These are phyloP conservation scores for Rhododendron vialii DNA, from an alignment of 148 eudicot species.

Conservation along the genomic window DNA sequence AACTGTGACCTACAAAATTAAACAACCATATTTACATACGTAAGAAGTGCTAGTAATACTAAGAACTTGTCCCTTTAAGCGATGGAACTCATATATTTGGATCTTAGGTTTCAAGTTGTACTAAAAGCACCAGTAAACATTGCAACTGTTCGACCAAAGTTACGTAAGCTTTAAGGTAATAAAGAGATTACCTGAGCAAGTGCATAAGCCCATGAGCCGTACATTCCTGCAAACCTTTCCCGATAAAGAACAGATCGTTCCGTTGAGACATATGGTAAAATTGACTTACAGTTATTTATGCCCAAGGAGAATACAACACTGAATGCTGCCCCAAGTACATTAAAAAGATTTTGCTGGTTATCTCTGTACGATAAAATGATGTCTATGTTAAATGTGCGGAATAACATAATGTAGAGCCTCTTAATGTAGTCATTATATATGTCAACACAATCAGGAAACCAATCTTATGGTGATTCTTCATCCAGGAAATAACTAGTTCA, in stretches of 20 bases:
- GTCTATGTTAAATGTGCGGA: background rate
- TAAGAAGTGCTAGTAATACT: background rate
- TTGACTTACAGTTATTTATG: constrained; percentile 38
- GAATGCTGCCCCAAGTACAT: constrained; percentile 57
- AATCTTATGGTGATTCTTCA: background rate
- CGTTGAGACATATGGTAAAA: constrained; percentile 45
- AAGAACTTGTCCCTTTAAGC: constrained; percentile 4
- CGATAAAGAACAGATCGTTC: constrained; percentile 70
- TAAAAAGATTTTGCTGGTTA: constrained; percentile 60
- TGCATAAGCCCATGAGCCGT: constrained; percentile 51
- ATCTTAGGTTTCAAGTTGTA: background rate
- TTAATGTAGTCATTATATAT: background rate
- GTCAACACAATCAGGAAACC: background rate
- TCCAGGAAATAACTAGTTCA: background rate
- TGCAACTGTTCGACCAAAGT: background rate
- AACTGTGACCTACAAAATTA: constrained; percentile 41
- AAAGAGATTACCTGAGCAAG: constrained; percentile 62
- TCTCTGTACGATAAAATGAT: constrained; percentile 37
- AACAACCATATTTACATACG: background rate
- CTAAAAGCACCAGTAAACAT: background rate
- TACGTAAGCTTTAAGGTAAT: background rate
- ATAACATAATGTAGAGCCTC: constrained; percentile 20
- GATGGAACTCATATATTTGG: background rate
- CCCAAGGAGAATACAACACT: constrained; percentile 55
- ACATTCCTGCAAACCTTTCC: constrained; percentile 45